Evolutionary conservation across 176 grass and related monocot genomes (phyloP).

Genomic region (Carex littledalei): DNA sequence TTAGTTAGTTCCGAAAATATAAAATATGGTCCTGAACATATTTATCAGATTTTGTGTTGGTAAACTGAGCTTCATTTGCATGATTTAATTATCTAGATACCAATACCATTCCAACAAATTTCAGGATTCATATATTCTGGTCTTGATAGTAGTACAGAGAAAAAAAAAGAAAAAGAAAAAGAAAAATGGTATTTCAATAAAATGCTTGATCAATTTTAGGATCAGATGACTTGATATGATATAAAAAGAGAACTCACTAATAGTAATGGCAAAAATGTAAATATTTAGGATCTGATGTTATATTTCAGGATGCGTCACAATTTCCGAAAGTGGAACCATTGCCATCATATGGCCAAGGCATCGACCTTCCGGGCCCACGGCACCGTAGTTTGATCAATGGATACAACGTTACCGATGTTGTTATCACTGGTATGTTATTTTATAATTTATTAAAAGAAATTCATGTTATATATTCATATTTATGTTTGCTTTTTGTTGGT

Average conservation of each 20-base stretch:
- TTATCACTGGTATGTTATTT: slow-evolving; percentile 60
- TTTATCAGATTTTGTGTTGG: background rate
- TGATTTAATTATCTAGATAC: background rate
- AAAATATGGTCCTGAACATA: background rate
- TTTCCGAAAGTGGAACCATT: slow-evolving; percentile 77
- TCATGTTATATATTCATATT: background rate
- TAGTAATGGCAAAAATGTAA: background rate
- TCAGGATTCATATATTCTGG: background rate
- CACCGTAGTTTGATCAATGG: slow-evolving; percentile 79
- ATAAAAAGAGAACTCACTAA: background rate
- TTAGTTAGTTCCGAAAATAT: background rate
- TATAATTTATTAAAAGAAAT: background rate
- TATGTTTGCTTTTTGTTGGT: background rate
- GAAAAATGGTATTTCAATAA: too few relatives aligned
- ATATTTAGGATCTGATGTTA: background rate
- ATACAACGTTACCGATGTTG: slow-evolving; percentile 66
- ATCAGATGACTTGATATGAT: background rate
- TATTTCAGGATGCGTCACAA: slow-evolving; percentile 63
- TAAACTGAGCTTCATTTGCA: background rate
- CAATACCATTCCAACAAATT: background rate
- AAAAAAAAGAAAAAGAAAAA: background rate
- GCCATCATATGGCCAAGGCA: slow-evolving; percentile 81
- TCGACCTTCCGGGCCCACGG: slow-evolving; percentile 66
- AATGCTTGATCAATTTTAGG: too few relatives aligned
- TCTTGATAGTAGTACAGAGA: background rate